Conservation (phyloP, 805 yeast genomes). For the Candida chilensis region DNA sequence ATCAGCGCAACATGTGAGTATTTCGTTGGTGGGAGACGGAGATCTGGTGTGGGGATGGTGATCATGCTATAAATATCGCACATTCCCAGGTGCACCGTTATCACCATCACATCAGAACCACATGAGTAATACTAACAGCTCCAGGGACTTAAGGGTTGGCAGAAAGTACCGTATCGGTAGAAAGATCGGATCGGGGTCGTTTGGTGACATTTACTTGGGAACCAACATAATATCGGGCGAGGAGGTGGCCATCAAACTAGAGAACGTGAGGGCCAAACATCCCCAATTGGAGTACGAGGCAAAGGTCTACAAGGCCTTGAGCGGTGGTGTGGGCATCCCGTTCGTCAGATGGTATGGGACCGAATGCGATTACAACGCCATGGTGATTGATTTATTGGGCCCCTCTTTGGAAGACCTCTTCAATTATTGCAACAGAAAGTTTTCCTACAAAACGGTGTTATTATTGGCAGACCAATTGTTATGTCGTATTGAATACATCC, state of each 20-base stretch:
- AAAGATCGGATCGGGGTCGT: slow-evolving; percentile 94
- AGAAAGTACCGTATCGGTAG: slow-evolving; percentile 91
- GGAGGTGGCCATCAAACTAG: slow-evolving; percentile 95
- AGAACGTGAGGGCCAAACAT: slow-evolving; percentile 82
- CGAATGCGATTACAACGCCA: slow-evolving; percentile 92
- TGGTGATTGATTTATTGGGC: slow-evolving; percentile 93
- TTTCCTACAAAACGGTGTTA: slow-evolving; percentile 87
- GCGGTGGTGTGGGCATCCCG: slow-evolving; percentile 97
- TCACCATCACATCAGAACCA: neutral
- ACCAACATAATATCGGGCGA: slow-evolving; percentile 94
- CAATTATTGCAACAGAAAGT: slow-evolving; percentile 91
- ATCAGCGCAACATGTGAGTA: neutral
- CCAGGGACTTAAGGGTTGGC: slow-evolving; percentile 78
- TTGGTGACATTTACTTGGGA: slow-evolving; percentile 92
- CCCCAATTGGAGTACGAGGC: slow-evolving; percentile 98
- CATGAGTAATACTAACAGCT: neutral
- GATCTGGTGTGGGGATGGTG: no score
- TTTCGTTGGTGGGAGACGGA: no score
- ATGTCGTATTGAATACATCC: slow-evolving; percentile 91
- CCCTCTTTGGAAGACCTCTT: slow-evolving; percentile 93
- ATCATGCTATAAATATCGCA: neutral
- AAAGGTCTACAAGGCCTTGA: slow-evolving; percentile 84
- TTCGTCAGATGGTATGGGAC: slow-evolving; percentile 96
- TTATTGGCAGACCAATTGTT: slow-evolving; percentile 90
- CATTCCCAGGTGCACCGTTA: neutral